phyloP scores from a whole-genome alignment of 2,329 filamentous ascomycete genomes.

The Fusarium brevicatenulatum region DNA sequence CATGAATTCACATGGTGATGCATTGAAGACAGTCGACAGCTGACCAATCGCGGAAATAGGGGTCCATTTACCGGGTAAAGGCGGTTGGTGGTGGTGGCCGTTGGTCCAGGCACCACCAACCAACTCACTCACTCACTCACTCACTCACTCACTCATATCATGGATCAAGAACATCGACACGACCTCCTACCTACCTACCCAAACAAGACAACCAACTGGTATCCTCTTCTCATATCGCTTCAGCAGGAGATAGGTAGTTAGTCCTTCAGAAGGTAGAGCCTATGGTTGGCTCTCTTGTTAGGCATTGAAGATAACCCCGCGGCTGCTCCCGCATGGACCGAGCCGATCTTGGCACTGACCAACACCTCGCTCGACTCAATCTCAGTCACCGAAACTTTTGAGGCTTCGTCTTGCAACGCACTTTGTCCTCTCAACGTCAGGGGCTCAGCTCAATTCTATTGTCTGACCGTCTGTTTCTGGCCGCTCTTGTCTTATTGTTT shows the following conservation, averaged over 20 bases:
- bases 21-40: constrained; percentile 7
- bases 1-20: constrained; percentile 1
- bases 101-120: constrained; percentile 13
- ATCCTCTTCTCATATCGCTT: not conserved
- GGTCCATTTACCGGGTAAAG: constrained; percentile 9
- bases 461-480: not conserved
- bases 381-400: constrained; percentile 28
- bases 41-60: constrained; percentile 9
- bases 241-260: not conserved
- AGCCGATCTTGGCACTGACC: constrained; percentile 30
- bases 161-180: not conserved
- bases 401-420: constrained; percentile 15
- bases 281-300: not conserved
- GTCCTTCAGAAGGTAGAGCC: not conserved
- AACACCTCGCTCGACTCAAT: not conserved
- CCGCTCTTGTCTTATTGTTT: not conserved
- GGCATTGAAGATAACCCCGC: constrained; percentile 14
- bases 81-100: not conserved
- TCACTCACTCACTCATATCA: constrained; percentile 2
- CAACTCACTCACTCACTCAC: constrained; percentile 4
- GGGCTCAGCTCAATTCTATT: not conserved
- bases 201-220: not conserved
- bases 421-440: constrained; percentile 3
- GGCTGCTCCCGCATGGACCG: constrained; percentile 38
- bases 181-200: not conserved